Conservation (phyloP, 306 rosid species). For the Delonix regia region DNA sequence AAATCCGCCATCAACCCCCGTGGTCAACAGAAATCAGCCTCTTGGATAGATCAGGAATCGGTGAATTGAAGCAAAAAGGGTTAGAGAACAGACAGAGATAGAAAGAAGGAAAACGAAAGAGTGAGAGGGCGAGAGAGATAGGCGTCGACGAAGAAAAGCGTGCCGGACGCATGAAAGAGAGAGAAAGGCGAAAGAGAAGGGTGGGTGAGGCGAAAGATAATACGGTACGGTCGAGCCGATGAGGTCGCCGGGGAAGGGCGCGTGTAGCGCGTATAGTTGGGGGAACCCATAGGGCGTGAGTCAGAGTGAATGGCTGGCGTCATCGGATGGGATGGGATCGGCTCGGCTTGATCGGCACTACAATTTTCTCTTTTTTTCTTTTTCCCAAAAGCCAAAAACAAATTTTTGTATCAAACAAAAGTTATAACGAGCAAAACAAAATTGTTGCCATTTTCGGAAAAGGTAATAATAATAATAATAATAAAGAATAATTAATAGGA, state of each 20-base stretch:
- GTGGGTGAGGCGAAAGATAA: conserved; percentile 39
- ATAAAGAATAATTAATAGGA: not conserved
- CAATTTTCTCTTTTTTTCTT: no score
- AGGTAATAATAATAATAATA: not conserved
- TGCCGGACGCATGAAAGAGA: conserved; percentile 54
- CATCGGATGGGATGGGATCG: conserved; percentile 32
- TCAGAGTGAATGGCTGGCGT: conserved; percentile 46
- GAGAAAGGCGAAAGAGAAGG: conserved; percentile 54
- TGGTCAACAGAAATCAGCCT: not conserved
- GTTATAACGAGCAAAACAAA: not conserved
- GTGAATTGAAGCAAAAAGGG: not conserved
- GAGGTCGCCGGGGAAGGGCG: conserved; percentile 56
- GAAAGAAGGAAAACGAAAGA: no score
- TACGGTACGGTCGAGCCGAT: conserved; percentile 59
- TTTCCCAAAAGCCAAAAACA: not conserved
- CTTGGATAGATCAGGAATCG: not conserved
- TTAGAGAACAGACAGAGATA: not conserved
- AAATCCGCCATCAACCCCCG: conserved; percentile 67
- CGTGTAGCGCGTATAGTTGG: conserved; percentile 41
- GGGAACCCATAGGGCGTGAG: conserved; percentile 28
- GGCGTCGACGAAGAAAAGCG: conserved; percentile 24
- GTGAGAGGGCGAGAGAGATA: conserved; percentile 9
- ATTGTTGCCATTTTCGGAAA: not conserved
- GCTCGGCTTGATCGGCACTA: conserved; percentile 48
- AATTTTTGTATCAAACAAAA: not conserved